Evolutionary conservation across 2,329 filamentous ascomycete species (phyloP).

Genomic region (Penicillium rolfsii): DNA sequence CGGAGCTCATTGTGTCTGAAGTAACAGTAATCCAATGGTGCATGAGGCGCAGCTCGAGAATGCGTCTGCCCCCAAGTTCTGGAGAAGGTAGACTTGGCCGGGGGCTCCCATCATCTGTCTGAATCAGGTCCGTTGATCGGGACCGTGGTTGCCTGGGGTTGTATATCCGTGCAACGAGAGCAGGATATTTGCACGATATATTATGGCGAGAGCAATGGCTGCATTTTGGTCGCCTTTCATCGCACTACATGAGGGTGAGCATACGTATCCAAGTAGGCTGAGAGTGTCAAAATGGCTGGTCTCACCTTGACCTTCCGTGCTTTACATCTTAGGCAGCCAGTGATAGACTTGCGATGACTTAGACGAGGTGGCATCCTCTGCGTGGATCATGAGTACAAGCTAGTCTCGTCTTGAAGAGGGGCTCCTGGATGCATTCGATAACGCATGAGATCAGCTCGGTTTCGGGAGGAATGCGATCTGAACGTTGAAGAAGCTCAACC

Average conservation of each 20-base stretch:
- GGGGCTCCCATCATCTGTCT: neutral
- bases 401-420: neutral
- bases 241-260: conserved; percentile 17
- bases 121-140: neutral
- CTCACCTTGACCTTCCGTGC: conserved; percentile 26
- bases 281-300: neutral
- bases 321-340: conserved; percentile 25
- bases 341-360: conserved; percentile 25
- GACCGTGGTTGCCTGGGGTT: conserved; percentile 8
- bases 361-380: conserved; percentile 21
- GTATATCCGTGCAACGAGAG: conserved; percentile 16
- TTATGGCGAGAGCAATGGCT: conserved; percentile 20
- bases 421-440: neutral
- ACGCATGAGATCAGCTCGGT: conserved; percentile 7
- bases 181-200: conserved; percentile 20
- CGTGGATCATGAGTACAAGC: neutral
- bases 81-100: conserved; percentile 13
- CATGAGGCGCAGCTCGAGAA: conserved; percentile 23
- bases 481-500: neutral
- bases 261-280: neutral
- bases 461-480: conserved; percentile 6
- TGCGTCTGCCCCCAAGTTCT: conserved; percentile 15
- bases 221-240: conserved; percentile 22
- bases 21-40: conserved; percentile 26
- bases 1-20: conserved; percentile 26